Base-by-base conservation (phyloP, 441 rosid species). In the Manihot esculenta region DNA sequence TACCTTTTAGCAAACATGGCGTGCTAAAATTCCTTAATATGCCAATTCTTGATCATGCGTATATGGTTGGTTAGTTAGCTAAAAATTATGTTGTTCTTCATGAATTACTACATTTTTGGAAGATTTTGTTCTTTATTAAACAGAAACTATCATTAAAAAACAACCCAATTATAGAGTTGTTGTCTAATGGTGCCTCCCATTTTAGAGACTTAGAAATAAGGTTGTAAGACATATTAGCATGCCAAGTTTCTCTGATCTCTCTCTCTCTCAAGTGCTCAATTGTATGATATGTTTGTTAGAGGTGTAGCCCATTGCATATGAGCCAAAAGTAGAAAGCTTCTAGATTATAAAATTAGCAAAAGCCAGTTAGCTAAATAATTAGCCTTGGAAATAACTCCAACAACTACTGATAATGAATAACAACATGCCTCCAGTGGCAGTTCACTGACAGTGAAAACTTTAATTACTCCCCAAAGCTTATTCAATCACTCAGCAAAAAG, bases 1-100 rank as follows among this genome's bases (percentile, higher is more conserved):
- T 44, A 15, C 50, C 53, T 58, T 64, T 17, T 55, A 47, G 64
- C 50, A 55, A 47, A 65, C 78, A 53, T 70, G 77, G 78, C 79
- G 62, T 77, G 78, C 79, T 65, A 47, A 51, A 64, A 53, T 20
- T 50, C 47, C 51, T 56, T 24, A 11, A 38, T 26, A 58, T 70
- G 69, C 33, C 60, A 41, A 48, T 38, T 62, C 2, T 64, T n/a
- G 41, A 35, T 35, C 2, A 41, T 68, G 2, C 35, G 2, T n/a
- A n/a, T n/a, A n/a, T n/a, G n/a, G n/a, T n/a, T 30, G 27, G 44
- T 18, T 63, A 30, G 24, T 15, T 66, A 23, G 38, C 17, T 57
- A 15, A 13, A n/a, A 3, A 14, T 69, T 69, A 69, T 64, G 33
- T 72, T 42, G 38, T 50, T 71, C 57, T 71, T 50, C 63, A n/a